Evolutionary conservation across 192 early-diverging fungal species (phyloP).

Genomic region (Coemansia sp.): DNA sequence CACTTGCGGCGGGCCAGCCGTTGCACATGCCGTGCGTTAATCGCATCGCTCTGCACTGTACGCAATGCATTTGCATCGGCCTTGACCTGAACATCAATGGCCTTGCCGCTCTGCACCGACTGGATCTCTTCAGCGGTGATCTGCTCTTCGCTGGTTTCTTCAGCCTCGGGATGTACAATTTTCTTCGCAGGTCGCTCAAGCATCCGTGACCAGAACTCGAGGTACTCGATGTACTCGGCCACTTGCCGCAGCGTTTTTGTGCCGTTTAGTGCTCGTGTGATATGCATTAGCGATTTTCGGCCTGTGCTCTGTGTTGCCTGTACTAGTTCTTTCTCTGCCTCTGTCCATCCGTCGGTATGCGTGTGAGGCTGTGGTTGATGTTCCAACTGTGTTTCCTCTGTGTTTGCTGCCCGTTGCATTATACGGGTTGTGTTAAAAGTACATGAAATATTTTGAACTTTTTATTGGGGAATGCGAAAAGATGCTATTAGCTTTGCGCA

Average conservation of each 20-base stretch:
- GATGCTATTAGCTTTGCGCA: background rate
- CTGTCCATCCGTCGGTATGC: constrained; percentile 25
- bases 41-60: background rate
- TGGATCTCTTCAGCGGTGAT: background rate
- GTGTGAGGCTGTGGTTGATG: background rate
- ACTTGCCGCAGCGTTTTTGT: constrained; percentile 47
- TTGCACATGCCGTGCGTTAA: background rate
- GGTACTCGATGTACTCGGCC: constrained; percentile 36
- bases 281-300: constrained; percentile 13
- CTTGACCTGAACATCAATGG: background rate
- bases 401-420: background rate
- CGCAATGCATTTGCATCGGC: no score
- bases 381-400: background rate
- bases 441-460: background rate
- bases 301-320: constrained; percentile 16
- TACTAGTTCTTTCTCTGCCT: constrained; percentile 33
- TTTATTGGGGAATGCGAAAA: background rate
- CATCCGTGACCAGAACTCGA: constrained; percentile 25
- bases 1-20: no score
- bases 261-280: constrained; percentile 19
- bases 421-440: background rate
- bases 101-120: no score
- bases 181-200: background rate
- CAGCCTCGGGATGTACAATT: background rate
- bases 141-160: constrained; percentile 1